phyloP scores from a whole-genome alignment of 345 rosid genomes.

The Odontarrhena argentea region DNA sequence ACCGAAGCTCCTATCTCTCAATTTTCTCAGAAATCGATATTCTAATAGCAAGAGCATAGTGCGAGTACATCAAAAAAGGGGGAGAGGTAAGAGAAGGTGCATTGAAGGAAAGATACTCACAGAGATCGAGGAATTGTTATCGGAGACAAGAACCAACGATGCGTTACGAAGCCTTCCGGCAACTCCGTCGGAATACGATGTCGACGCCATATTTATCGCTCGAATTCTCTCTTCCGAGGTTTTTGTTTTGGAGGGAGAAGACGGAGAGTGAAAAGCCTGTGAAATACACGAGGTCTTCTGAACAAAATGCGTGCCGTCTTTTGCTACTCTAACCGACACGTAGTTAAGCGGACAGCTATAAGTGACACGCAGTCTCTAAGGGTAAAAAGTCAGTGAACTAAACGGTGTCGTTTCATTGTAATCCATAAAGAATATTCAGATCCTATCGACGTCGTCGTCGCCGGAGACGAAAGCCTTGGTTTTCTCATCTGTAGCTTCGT shows the following conservation, averaged over 20 bases:
- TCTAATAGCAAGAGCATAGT: neutral
- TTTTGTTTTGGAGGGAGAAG: constrained; percentile 32
- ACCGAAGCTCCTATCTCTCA: neutral
- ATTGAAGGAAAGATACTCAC: constrained; percentile 47
- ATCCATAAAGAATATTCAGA: too few species aligned
- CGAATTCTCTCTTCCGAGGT: constrained; percentile 8
- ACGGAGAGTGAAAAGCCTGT: neutral
- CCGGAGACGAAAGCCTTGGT: neutral
- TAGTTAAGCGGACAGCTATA: neutral
- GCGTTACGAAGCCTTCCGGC: constrained; percentile 55
- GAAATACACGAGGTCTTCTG: neutral
- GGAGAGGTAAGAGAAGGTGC: neutral
- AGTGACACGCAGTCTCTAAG: neutral
- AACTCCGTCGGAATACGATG: constrained; percentile 48
- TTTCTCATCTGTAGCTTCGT: neutral
- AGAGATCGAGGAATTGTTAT: constrained; percentile 51
- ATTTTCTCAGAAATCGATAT: constrained; percentile 13
- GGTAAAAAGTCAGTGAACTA: too few species aligned
- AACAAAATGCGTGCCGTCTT: constrained; percentile 34
- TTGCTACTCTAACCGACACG: neutral
- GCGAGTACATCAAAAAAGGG: neutral
- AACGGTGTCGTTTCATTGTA: too few species aligned
- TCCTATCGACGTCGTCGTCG: neutral
- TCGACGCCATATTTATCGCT: constrained; percentile 45
- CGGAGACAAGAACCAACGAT: constrained; percentile 52